Evolutionary conservation across 2,329 filamentous ascomycete species (phyloP).

Genomic region (Exophiala xenobiotica): DNA sequence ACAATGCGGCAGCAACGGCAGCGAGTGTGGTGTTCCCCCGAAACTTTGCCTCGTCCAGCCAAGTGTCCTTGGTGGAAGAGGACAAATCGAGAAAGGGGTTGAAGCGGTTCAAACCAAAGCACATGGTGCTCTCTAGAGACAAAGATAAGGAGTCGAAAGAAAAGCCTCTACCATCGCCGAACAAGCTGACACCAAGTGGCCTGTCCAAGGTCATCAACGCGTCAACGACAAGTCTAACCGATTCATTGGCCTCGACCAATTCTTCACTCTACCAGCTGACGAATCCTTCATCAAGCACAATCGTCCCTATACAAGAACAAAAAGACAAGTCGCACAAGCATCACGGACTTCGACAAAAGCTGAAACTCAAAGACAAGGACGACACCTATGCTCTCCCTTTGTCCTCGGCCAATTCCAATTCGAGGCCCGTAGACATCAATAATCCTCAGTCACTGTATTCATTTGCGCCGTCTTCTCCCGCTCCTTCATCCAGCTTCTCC

Average conservation of each 20-base stretch:
- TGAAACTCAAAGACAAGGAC: slow-evolving; percentile 63
- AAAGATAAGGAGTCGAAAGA: slow-evolving; percentile 51
- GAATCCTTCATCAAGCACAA: slow-evolving; percentile 59
- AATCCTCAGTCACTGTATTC: slow-evolving; percentile 65
- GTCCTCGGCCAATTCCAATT: slow-evolving; percentile 66
- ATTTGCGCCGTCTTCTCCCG: slow-evolving; percentile 64
- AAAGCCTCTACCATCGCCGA: slow-evolving; percentile 59
- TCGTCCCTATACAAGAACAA: slow-evolving; percentile 41
- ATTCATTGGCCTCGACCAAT: slow-evolving; percentile 53
- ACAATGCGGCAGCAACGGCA: slow-evolving; percentile 60
- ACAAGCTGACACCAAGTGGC: slow-evolving; percentile 54
- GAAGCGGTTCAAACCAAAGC: slow-evolving; percentile 70
- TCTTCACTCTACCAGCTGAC: slow-evolving; percentile 61
- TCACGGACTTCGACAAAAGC: slow-evolving; percentile 64
- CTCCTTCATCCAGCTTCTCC: slow-evolving; percentile 62
- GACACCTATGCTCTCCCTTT: slow-evolving; percentile 58
- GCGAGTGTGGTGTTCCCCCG: slow-evolving; percentile 63
- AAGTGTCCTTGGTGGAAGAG: slow-evolving; percentile 34
- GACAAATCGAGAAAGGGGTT: slow-evolving; percentile 56
- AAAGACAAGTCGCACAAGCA: slow-evolving; percentile 55
- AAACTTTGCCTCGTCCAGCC: slow-evolving; percentile 39
- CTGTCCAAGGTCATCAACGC: slow-evolving; percentile 58
- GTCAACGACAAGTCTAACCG: slow-evolving; percentile 60
- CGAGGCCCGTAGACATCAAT: slow-evolving; percentile 61
- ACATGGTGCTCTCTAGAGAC: slow-evolving; percentile 61